These are phyloP conservation scores for Salix exigua DNA, from an alignment of 345 rosid genomes.

Conservation along the genomic window DNA sequence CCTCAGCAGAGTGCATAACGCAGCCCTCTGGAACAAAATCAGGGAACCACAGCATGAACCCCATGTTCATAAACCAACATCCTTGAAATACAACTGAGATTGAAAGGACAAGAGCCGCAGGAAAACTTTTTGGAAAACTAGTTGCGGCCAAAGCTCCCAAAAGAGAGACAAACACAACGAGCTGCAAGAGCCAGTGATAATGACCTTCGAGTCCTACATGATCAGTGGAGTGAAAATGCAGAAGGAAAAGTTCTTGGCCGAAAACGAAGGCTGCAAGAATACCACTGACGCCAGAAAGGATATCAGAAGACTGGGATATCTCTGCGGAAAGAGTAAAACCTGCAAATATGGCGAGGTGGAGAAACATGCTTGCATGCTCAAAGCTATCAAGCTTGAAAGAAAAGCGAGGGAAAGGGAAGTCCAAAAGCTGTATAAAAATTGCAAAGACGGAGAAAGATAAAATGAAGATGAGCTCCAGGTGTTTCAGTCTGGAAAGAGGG, in stretches of 20 bases:
- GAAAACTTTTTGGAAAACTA: conserved; percentile 46
- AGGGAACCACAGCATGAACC: conserved; percentile 78
- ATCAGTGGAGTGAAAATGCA: conserved; percentile 82
- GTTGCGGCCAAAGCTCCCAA: conserved; percentile 48
- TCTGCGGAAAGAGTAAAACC: conserved; percentile 63
- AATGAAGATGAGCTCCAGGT: conserved; percentile 55
- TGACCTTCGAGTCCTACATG: conserved; percentile 88
- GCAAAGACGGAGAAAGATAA: conserved; percentile 55
- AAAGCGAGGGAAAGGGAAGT: conserved; percentile 49
- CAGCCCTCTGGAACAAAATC: conserved; percentile 65
- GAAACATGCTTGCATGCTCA: conserved; percentile 84
- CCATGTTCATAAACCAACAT: conserved; percentile 85
- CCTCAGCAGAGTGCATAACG: conserved; percentile 25
- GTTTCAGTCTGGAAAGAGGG: conserved; percentile 35
- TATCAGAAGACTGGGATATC: conserved; percentile 39
- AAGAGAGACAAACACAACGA: conserved; percentile 60
- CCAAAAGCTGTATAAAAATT: conserved; percentile 51
- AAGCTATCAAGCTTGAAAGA: conserved; percentile 55
- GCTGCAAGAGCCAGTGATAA: conserved; percentile 84
- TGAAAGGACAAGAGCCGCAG: conserved; percentile 55
- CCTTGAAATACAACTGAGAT: conserved; percentile 73
- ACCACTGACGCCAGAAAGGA: conserved; percentile 48
- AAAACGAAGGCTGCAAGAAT: conserved; percentile 61
- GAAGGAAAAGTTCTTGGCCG: conserved; percentile 78
- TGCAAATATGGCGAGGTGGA: conserved; percentile 72